A percentile compares a stretch with the other conserved stretches of the same genome.
Evolutionary conservation across 2,329 filamentous ascomycete genomes (phyloP).

Genomic region (Talaromyces atroroseus): DNA sequence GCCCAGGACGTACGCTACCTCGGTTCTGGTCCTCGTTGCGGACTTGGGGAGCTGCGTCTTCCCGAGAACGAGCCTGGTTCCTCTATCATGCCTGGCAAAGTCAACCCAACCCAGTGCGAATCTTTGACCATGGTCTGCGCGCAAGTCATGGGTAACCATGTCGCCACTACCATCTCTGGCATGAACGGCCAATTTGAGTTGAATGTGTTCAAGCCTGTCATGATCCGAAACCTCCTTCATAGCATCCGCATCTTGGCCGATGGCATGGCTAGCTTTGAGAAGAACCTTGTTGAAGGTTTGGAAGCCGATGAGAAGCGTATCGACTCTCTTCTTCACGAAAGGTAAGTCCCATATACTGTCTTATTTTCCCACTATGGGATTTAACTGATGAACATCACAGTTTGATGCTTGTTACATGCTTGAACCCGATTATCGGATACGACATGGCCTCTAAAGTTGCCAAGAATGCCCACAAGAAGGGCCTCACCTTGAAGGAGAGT

Average conservation of each 20-base stretch:
- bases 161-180: constrained; percentile 85
- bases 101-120: constrained; percentile 98
- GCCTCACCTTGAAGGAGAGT: constrained; percentile 84
- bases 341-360: constrained; percentile 52
- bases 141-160: constrained; percentile 97
- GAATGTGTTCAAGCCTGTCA: constrained; percentile 96
- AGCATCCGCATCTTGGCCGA: constrained; percentile 82
- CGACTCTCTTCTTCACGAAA: constrained; percentile 82
- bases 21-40: constrained; percentile 90
- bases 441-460: constrained; percentile 96
- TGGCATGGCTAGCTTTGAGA: constrained; percentile 91
- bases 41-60: constrained; percentile 84
- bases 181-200: constrained; percentile 98
- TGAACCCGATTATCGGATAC: constrained; percentile 96
- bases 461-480: constrained; percentile 99
- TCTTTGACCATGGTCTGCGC: constrained; percentile 95
- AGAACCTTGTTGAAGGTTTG: constrained; percentile 81
- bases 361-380: background rate
- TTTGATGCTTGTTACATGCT: constrained; percentile 95
- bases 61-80: constrained; percentile 98
- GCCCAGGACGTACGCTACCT: constrained; percentile 97
- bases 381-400: constrained; percentile 41
- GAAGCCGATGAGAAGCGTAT: constrained; percentile 94
- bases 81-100: constrained; percentile 99
- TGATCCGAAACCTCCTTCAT: constrained; percentile 93